These are phyloP conservation scores for Platanus orientalis DNA, from an alignment of 164 flowering plant species.

Conservation along the genomic window DNA sequence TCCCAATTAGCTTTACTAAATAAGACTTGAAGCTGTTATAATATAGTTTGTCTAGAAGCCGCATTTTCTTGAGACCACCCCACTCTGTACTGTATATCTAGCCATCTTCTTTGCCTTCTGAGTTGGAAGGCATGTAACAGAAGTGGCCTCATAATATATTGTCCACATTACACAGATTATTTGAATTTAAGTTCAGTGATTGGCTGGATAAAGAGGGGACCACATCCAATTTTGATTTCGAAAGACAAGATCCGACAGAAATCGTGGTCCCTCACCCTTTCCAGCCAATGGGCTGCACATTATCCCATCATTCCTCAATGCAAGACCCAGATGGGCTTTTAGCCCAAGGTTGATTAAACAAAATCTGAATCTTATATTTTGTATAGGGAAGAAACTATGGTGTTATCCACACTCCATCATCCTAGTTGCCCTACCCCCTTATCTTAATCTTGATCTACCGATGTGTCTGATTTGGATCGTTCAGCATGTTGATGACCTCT, in stretches of 20 bases:
- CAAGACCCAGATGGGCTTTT: not conserved
- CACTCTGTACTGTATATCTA: conserved; percentile 14
- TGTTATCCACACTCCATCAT: too few relatives aligned
- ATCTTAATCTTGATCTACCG: too few relatives aligned
- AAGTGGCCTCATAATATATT: conserved; percentile 3
- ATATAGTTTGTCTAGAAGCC: conserved; percentile 22
- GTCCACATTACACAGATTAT: not conserved
- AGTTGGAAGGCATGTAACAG: conserved; percentile 7
- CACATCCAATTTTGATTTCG: conserved; percentile 8
- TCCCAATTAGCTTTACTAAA: not conserved
- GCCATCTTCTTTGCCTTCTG: conserved; percentile 3
- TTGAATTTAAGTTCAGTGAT: not conserved
- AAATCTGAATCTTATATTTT: not conserved
- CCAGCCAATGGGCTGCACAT: not conserved
- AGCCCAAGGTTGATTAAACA: not conserved
- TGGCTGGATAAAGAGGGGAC: conserved; percentile 18
- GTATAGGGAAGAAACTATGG: too few relatives aligned
- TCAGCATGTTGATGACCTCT: too few relatives aligned
- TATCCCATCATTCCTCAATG: conserved; percentile 2
- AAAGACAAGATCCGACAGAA: conserved; percentile 13
- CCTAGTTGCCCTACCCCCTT: not conserved
- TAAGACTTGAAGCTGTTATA: not conserved
- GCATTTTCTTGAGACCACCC: conserved; percentile 52
- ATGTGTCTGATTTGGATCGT: too few relatives aligned
- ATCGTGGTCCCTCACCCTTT: conserved; percentile 17